phyloP scores from a whole-genome alignment of 179 eudicot genomes.

The Spinacia oleracea region DNA sequence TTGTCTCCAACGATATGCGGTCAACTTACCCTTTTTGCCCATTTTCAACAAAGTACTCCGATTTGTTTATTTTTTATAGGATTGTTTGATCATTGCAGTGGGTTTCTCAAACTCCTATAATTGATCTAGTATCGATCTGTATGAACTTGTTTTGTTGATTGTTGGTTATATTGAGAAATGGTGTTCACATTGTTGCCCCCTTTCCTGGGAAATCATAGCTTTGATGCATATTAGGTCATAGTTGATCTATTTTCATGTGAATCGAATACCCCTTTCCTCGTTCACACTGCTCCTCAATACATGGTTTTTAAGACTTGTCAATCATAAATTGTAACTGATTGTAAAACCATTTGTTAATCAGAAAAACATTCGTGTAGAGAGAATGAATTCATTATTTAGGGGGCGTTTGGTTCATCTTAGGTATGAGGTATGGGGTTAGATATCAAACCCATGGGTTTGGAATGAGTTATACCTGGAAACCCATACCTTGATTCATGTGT shows the following conservation, averaged over 20 bases:
- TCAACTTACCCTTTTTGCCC: neutral
- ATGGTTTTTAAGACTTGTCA: too few species aligned
- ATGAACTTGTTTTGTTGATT: conserved; percentile 1
- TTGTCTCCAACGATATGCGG: neutral
- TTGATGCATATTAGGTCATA: too few species aligned
- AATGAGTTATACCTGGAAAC: too few species aligned
- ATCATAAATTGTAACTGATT: neutral
- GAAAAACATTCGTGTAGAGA: too few species aligned
- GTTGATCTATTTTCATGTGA: too few species aligned
- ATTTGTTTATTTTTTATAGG: neutral
- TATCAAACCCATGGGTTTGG: too few species aligned
- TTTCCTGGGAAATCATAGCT: too few species aligned
- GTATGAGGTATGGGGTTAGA: too few species aligned
- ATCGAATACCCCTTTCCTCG: neutral
- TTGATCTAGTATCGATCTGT: neutral
- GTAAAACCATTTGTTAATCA: neutral
- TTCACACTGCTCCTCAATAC: too few species aligned
- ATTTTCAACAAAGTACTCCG: neutral
- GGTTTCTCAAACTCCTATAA: neutral
- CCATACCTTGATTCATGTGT: too few species aligned
- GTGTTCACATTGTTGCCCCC: neutral
- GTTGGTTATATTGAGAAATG: neutral
- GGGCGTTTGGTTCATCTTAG: too few species aligned
- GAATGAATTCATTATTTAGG: too few species aligned
- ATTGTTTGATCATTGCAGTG: neutral